These are phyloP conservation scores for Boletus rubescentipes DNA, from an alignment of 768 basidiomycete genomes.

Conservation along the genomic window DNA sequence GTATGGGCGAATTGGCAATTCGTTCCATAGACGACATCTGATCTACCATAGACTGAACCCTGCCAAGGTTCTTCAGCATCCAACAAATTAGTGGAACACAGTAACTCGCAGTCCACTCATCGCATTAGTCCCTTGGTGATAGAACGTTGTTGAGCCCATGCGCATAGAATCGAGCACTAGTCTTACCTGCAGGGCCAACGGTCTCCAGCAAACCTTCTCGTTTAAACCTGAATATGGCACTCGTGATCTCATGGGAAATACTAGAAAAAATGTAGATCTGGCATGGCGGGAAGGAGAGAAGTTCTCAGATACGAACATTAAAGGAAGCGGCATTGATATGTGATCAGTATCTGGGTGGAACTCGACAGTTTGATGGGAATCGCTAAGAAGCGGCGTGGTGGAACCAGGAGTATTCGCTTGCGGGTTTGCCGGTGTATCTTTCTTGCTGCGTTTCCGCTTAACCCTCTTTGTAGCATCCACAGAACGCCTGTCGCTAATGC, in stretches of 20 bases:
- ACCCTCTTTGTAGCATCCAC: constrained; percentile 66
- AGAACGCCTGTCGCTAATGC: constrained; percentile 18
- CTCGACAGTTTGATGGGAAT: constrained; percentile 55
- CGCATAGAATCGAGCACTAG: not conserved
- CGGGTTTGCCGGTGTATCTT: constrained; percentile 29
- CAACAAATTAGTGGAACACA: not conserved
- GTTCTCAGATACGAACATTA: constrained; percentile 50
- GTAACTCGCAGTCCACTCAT: constrained; percentile 61
- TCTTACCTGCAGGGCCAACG: constrained; percentile 81
- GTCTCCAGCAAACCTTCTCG: constrained; percentile 83
- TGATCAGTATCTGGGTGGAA: constrained; percentile 57
- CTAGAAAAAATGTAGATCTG: constrained; percentile 34
- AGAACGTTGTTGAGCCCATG: constrained; percentile 1
- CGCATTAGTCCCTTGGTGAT: constrained; percentile 65
- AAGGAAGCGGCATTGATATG: constrained; percentile 75
- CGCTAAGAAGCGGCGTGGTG: constrained; percentile 63
- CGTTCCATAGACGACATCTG: constrained; percentile 87
- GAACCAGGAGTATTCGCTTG: constrained; percentile 28
- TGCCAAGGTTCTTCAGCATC: constrained; percentile 29
- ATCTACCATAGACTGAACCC: constrained; percentile 80
- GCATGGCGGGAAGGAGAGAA: not conserved
- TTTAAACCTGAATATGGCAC: constrained; percentile 69
- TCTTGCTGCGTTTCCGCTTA: constrained; percentile 70
- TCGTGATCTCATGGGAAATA: constrained; percentile 78
- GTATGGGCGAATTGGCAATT: constrained; percentile 86